Conservation (phyloP, 768 basidiomycete genomes). For the Cyathus striatus region DNA sequence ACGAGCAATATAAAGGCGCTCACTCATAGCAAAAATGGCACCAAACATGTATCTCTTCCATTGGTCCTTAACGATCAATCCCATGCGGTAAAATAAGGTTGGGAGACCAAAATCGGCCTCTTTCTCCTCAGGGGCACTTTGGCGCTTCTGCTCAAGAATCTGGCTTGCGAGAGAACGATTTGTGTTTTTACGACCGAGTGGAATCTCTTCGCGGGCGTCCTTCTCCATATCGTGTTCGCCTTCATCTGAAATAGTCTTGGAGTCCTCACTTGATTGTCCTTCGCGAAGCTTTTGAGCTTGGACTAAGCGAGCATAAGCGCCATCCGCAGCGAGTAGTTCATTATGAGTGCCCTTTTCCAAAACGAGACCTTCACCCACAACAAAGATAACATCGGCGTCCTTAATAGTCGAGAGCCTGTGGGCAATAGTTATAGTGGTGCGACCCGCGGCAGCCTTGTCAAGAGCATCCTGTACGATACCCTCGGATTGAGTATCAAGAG, state of each 20-base stretch:
- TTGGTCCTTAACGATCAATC: conserved; percentile 51
- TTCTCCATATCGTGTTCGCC: conserved; percentile 47
- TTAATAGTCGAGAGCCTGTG: conserved; percentile 82
- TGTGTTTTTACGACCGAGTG: conserved; percentile 56
- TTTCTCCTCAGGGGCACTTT: conserved; percentile 23
- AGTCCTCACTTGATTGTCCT: conserved; percentile 19
- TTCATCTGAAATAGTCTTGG: conserved; percentile 21
- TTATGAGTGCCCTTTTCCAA: conserved; percentile 78
- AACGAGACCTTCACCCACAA: conserved; percentile 85
- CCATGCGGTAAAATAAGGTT: conserved; percentile 72
- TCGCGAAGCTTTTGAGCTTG: conserved; percentile 79
- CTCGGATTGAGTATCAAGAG: conserved; percentile 84
- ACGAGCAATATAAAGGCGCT: conserved; percentile 26
- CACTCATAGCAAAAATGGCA: conserved; percentile 49
- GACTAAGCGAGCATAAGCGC: conserved; percentile 74
- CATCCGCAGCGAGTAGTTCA: conserved; percentile 54
- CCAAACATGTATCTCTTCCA: conserved; percentile 61
- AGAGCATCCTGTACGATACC: conserved; percentile 88
- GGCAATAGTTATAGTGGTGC: conserved; percentile 79
- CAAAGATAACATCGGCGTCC: conserved; percentile 78
- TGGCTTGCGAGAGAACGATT: conserved; percentile 63
- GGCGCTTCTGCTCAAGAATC: conserved; percentile 49
- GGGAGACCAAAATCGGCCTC: conserved; percentile 36
- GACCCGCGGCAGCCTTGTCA: conserved; percentile 78
- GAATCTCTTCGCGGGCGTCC: conserved; percentile 51